These are phyloP conservation scores for Arbutus unedo DNA, from an alignment of 148 eudicot genomes.

Conservation along the genomic window DNA sequence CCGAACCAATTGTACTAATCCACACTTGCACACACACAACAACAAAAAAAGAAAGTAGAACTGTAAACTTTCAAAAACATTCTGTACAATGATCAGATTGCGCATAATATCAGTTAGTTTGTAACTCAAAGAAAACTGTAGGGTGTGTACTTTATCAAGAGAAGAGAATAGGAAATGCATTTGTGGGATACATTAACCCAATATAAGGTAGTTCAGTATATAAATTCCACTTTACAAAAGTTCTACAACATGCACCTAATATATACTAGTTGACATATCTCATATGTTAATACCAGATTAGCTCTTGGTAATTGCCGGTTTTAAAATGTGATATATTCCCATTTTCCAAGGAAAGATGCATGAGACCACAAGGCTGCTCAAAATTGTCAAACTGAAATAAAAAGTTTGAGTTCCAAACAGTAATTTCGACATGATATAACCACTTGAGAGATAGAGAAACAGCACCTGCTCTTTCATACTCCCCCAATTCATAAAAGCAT, in stretches of 20 bases:
- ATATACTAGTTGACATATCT: background rate
- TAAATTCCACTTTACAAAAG: no score
- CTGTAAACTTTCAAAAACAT: background rate
- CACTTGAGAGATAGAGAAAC: background rate
- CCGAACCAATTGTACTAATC: background rate
- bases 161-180: background rate
- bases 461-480: slow-evolving; percentile 50
- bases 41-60: background rate
- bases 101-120: background rate
- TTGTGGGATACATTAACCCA: background rate
- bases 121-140: background rate
- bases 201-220: background rate
- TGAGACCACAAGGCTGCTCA: no score
- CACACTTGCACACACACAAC: background rate
- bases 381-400: background rate
- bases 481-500: slow-evolving; percentile 55
- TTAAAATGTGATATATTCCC: background rate
- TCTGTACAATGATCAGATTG: background rate
- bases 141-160: background rate
- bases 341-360: background rate
- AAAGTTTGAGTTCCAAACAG: background rate
- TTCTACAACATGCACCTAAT: background rate
- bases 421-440: background rate
- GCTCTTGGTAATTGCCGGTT: background rate
- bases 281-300: background rate